These are phyloP conservation scores for Coemansia sp. DNA, from an alignment of 192 early-diverging fungal species.

Conservation along the genomic window DNA sequence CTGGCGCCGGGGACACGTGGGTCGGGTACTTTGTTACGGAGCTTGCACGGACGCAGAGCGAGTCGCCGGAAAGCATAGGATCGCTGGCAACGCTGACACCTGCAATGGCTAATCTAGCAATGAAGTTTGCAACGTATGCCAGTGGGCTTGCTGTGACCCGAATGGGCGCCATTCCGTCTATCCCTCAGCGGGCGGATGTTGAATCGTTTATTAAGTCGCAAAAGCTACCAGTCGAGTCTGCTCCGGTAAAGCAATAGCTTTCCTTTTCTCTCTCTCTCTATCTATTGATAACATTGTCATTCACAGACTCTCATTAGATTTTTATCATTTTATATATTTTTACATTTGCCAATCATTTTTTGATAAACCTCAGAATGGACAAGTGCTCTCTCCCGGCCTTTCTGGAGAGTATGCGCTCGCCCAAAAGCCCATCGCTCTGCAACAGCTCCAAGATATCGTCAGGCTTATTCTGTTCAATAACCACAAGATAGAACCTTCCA, in stretches of 20 bases:
- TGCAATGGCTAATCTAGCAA: constrained; percentile 34
- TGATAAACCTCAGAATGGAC: constrained; percentile 34
- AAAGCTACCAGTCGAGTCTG: background rate
- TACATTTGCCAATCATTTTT: background rate
- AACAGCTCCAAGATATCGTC: constrained; percentile 72
- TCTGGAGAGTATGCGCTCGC: constrained; percentile 25
- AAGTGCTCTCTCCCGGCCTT: constrained; percentile 36
- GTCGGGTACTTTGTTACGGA: constrained; percentile 54
- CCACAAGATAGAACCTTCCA: constrained; percentile 84
- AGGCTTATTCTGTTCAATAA: constrained; percentile 84
- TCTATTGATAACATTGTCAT: too few species aligned
- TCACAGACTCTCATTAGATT: too few species aligned
- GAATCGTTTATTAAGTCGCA: constrained; percentile 27
- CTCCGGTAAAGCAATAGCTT: too few species aligned
- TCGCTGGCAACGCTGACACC: constrained; percentile 30
- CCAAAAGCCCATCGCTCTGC: constrained; percentile 17
- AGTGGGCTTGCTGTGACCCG: constrained; percentile 39
- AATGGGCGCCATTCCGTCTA: constrained; percentile 45
- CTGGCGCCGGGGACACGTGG: constrained; percentile 55
- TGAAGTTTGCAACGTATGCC: constrained; percentile 42
- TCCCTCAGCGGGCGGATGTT: constrained; percentile 33
- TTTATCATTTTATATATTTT: background rate
- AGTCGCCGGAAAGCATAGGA: constrained; percentile 40
- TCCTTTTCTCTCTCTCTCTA: too few species aligned
- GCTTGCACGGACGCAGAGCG: constrained; percentile 34